Conservation (phyloP, 2,329 filamentous ascomycete genomes). For the Cercospora nicotianae region DNA sequence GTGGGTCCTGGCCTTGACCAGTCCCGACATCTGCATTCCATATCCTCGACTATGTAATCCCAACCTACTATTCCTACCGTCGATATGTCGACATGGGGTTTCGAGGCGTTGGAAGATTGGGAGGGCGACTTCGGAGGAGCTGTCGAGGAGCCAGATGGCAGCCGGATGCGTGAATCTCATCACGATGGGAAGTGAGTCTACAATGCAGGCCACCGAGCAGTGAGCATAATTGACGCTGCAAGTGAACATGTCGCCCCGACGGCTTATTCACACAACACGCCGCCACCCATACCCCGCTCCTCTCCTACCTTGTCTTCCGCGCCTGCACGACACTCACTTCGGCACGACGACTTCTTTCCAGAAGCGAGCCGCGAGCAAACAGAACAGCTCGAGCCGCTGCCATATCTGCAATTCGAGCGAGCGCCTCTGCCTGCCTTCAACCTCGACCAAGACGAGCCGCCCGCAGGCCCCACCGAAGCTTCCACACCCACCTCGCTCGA, state of each 20-base stretch:
- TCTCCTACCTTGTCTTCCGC: background rate
- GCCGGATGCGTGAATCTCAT: background rate
- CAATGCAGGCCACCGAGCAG: background rate
- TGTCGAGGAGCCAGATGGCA: background rate
- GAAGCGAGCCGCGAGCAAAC: background rate
- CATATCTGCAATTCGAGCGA: background rate
- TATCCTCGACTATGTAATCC: background rate
- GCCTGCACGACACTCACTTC: background rate
- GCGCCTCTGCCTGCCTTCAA: background rate
- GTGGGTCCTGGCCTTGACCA: background rate
- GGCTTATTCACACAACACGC: background rate
- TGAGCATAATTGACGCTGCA: background rate
- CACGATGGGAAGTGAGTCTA: conserved; percentile 1
- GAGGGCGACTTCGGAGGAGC: background rate
- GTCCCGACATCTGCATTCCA: background rate
- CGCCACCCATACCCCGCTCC: background rate
- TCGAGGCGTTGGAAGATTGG: conserved; percentile 4
- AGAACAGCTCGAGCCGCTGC: background rate
- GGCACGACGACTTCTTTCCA: background rate
- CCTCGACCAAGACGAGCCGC: background rate
- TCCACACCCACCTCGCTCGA: conserved; percentile 4
- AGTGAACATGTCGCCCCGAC: background rate
- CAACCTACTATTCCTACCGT: background rate
- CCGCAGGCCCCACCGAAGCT: background rate
- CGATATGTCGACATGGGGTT: conserved; percentile 17